These are phyloP conservation scores for Fusarium pilosicola DNA, from an alignment of 2,329 filamentous ascomycete genomes.

Conservation along the genomic window DNA sequence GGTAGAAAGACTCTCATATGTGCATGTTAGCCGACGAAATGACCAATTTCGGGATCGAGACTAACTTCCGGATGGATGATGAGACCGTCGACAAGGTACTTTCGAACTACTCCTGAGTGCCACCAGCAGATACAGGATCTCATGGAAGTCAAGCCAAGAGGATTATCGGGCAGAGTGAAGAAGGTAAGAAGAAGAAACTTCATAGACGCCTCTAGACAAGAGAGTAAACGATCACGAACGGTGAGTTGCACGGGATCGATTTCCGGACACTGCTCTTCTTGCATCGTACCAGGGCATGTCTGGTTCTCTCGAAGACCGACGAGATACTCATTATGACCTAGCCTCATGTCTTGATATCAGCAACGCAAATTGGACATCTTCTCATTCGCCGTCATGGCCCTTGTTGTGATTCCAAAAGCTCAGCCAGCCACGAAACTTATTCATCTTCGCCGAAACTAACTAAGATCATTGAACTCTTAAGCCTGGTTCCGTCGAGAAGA, in stretches of 20 bases:
- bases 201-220: rapidly evolving
- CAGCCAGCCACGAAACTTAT: background rate
- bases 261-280: background rate
- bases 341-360: rapidly evolving
- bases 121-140: background rate
- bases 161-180: rapidly evolving
- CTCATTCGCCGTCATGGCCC: background rate
- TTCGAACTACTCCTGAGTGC: rapidly evolving
- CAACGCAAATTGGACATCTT: background rate
- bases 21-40: rapidly evolving
- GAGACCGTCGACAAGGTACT: rapidly evolving
- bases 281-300: too few relatives aligned
- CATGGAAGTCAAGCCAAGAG: rapidly evolving
- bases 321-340: background rate
- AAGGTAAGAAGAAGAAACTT: background rate
- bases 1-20: background rate
- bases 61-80: background rate
- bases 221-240: background rate
- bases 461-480: background rate
- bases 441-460: too few relatives aligned
- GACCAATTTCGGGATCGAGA: background rate
- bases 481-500: rapidly evolving
- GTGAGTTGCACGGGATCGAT: background rate
- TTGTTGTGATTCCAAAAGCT: background rate
- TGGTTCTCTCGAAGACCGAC: rapidly evolving